A percentile compares a stretch with the other conserved stretches of the same genome.
phyloP scores from a whole-genome alignment of 208 protist genomes.

The Crithidia bombi region DNA sequence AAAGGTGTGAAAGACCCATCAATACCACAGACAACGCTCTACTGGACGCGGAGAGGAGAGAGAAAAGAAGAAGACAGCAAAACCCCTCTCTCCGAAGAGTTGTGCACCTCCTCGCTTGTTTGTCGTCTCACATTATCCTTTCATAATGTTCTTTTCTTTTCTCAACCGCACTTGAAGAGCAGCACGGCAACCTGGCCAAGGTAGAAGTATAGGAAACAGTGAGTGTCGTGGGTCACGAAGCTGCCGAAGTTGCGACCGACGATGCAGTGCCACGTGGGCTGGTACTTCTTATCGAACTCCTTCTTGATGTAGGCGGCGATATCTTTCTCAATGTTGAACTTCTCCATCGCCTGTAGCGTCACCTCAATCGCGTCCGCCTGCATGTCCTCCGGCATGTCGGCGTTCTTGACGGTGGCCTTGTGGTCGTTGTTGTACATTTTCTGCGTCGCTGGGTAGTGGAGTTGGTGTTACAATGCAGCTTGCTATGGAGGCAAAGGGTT shows the following conservation, averaged over 20 bases:
- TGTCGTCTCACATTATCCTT: neutral
- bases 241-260: slow-evolving; percentile 99
- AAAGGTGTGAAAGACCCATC: neutral
- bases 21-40: neutral
- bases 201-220: slow-evolving; percentile 99
- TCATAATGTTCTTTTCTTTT: neutral
- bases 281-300: slow-evolving; percentile 99
- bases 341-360: slow-evolving; percentile 97
- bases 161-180: slow-evolving; percentile 95
- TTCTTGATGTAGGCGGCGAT: slow-evolving; percentile 99
- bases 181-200: slow-evolving; percentile 99
- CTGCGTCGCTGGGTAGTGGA: neutral
- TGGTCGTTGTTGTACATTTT: slow-evolving; percentile 66
- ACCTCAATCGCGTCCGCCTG: slow-evolving; percentile 99
- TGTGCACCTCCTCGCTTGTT: neutral
- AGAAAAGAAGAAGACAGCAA: neutral
- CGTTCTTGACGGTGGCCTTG: slow-evolving; percentile 94
- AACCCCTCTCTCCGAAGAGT: neutral
- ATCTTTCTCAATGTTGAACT: slow-evolving; percentile 99
- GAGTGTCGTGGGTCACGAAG: slow-evolving; percentile 99
- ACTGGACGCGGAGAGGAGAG: neutral
- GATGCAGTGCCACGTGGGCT: slow-evolving; percentile 99
- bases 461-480: slow-evolving; percentile 2
- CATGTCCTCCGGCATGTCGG: slow-evolving; percentile 97
- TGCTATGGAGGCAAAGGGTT: neutral